Percentiles rank a stretch among this genome's conserved stretches.
Evolutionary conservation across 495 filamentous ascomycete genomes (phyloP).

Genomic region (Penicillium macrosclerotiorum): DNA sequence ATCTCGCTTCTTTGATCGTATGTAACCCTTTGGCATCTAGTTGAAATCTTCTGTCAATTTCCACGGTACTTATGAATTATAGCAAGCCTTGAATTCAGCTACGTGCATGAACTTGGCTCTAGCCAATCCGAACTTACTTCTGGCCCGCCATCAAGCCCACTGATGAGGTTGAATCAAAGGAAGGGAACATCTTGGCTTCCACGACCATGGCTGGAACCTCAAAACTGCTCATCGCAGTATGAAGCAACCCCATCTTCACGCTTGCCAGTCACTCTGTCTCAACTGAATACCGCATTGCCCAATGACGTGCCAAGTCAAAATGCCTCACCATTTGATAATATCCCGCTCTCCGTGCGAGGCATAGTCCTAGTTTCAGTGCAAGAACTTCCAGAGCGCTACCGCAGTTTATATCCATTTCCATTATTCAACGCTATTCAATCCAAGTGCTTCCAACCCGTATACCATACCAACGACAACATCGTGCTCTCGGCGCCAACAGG

Average conservation of each 20-base stretch:
- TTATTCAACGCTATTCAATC: slow-evolving; percentile 93
- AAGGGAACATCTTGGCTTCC: not conserved
- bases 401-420: slow-evolving; percentile 73
- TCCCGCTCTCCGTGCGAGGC: slow-evolving; percentile 53
- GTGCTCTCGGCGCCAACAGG: slow-evolving; percentile 90
- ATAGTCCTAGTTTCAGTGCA: slow-evolving; percentile 72
- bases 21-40: slow-evolving; percentile 5
- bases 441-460: slow-evolving; percentile 74
- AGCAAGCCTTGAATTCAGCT: slow-evolving; percentile 16
- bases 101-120: slow-evolving; percentile 23
- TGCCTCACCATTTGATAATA: slow-evolving; percentile 21
- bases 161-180: slow-evolving; percentile 19
- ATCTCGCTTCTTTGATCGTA: slow-evolving; percentile 34
- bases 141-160: slow-evolving; percentile 30
- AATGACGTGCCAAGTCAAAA: not conserved
- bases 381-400: slow-evolving; percentile 73
- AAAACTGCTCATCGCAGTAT: not conserved
- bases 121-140: slow-evolving; percentile 28
- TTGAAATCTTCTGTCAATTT: not conserved
- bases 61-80: slow-evolving; percentile 7
- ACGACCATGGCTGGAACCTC: not conserved
- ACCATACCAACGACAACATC: slow-evolving; percentile 74
- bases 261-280: not conserved
- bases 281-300: not conserved
- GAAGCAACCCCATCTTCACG: slow-evolving; percentile 2